These are phyloP conservation scores for Panaeolus cyanescens DNA, from an alignment of 768 basidiomycete species.

Conservation along the genomic window DNA sequence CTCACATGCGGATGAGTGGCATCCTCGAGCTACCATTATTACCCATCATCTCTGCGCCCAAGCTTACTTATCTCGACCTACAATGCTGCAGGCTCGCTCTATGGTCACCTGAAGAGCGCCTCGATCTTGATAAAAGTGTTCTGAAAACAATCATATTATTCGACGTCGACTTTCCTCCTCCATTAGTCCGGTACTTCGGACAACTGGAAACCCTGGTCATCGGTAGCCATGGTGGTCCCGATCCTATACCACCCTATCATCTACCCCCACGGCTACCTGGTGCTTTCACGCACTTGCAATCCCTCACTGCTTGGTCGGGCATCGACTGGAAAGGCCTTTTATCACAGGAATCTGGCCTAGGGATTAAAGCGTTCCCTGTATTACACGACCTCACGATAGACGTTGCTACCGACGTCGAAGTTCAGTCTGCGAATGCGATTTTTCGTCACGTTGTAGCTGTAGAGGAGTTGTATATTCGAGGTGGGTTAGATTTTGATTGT, in stretches of 20 bases:
- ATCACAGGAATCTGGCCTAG: neutral
- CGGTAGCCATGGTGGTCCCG: neutral
- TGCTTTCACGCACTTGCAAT: neutral
- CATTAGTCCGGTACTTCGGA: neutral
- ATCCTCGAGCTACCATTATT: neutral
- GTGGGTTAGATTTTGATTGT: too few species aligned
- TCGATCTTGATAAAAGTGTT: neutral
- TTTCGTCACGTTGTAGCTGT: too few species aligned
- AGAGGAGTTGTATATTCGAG: too few species aligned
- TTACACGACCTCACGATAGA: neutral
- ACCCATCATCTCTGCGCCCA: neutral
- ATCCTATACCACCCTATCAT: neutral
- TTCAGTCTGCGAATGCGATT: neutral
- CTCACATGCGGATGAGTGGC: neutral
- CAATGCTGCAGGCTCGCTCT: neutral
- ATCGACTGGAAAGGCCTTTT: neutral
- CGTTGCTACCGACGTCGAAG: neutral
- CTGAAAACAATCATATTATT: neutral
- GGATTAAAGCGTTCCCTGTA: neutral
- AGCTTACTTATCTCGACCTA: neutral
- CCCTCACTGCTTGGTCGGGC: neutral
- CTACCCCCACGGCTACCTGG: neutral
- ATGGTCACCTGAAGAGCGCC: neutral
- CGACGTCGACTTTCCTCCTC: neutral
- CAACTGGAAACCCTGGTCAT: neutral